A percentile compares a stretch with the other conserved stretches of the same genome.
Conservation (phyloP, 345 rosid species). For the Pistacia integerrima region DNA sequence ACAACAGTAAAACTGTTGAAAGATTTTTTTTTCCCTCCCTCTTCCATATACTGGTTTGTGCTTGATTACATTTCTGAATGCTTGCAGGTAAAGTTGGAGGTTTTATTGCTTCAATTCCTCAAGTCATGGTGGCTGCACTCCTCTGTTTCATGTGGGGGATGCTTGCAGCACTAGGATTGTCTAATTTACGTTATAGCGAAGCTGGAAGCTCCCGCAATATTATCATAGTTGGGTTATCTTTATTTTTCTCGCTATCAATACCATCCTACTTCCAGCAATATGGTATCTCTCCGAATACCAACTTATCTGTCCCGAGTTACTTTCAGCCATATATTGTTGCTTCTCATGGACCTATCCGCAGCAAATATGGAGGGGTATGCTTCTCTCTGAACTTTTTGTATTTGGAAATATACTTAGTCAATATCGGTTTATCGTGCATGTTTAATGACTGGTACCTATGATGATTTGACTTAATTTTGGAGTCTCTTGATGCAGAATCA, state of each 20-base stretch:
- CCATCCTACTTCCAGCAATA: conserved; percentile 98
- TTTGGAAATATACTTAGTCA: not conserved
- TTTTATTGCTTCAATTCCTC: conserved; percentile 89
- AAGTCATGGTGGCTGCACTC: conserved; percentile 97
- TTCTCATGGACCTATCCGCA: conserved; percentile 86
- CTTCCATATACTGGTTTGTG: not conserved
- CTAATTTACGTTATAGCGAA: conserved; percentile 93
- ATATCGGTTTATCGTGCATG: too few species aligned
- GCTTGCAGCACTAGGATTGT: conserved; percentile 91
- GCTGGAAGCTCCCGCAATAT: conserved; percentile 98
- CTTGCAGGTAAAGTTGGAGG: conserved; percentile 93
- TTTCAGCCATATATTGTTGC: conserved; percentile 86
- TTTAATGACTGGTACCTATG: too few species aligned
- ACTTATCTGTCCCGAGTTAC: conserved; percentile 80
- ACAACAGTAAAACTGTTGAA: not conserved
- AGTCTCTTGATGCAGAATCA: too few species aligned
- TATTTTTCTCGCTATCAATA: conserved; percentile 83
- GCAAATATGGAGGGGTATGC: conserved; percentile 74
- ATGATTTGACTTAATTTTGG: too few species aligned
- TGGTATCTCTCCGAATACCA: conserved; percentile 75
- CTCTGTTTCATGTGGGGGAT: conserved; percentile 99
- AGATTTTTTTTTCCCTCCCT: not conserved
- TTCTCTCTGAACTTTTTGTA: conserved; percentile 10
- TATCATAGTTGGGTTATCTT: conserved; percentile 84
- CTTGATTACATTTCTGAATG: conserved; percentile 12